Evolutionary conservation across 305 asterid genomes (phyloP), one percentile per base, ranked within the genome.

Genomic region (Fraxinus platypoda): DNA sequence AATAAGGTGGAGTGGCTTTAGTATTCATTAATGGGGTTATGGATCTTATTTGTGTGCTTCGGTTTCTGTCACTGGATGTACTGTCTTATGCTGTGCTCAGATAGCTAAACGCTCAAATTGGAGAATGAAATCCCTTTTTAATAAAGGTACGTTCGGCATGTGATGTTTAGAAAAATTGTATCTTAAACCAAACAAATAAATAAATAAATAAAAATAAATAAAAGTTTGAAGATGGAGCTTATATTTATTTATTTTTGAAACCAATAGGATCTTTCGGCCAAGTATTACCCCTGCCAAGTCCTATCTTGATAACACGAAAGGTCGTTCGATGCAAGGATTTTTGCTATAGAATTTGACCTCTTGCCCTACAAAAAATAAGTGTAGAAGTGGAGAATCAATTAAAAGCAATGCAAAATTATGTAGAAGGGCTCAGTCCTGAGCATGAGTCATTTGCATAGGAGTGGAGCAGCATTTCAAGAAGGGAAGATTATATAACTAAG

Each of bases 101-200:
- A 76, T 74, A 77, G 80, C 70, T 37, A 83, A 81, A 77, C 80
- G 46, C 80, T 33, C 66, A 76, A 5, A 57, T 57, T 6, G 68
- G 68, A 57, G 28, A 57, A 57, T 57, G 26, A 57, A 57, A 9
- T 19, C 11, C 12, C 2, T 17, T 19, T 57, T 19, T 2, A 57
- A 57, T 57, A 21, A 57, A 57, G 66, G 68, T 57, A 6, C 13
- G 8, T n/a, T 57, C 3, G 66, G 68, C 68, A 6, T 6, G 68
- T 57, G 68, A 57, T 57, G 68, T 57, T 57, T 57, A 21, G 26
- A 41, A 49, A n/a, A 17, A n/a, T n/a, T 3, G 1, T 57, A 57
- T 21, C 19, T 4, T 17, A 52, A 17, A 6, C 23, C 64, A 17
- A 52, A 52, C n/a, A 3, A 15, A 49, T 12, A 0, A 46, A 46